Evolutionary conservation across 169 alveolate genomes (phyloP), one percentile per base, ranked within the genome.

Genomic region (Plasmodium gallinaceum): DNA sequence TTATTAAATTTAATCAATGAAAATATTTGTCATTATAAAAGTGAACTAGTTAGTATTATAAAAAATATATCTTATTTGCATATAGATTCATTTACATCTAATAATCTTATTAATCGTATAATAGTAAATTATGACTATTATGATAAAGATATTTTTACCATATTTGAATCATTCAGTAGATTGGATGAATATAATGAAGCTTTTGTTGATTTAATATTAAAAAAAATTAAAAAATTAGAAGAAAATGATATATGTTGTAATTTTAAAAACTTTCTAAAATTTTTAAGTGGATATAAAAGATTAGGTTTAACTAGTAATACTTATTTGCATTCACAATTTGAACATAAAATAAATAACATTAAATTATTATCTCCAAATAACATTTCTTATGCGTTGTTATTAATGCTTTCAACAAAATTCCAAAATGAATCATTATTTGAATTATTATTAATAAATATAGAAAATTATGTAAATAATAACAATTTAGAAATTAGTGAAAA

Each of bases 301-400:
- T 54, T 80, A 80, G 65, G 65, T 24, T 46, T 80, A 68, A 43
- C 66, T 20, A 52, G 66, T 14, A 42, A 66, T 57, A 80, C 85
- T n/a, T 80, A 68, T 46, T 54, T 80, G 66, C 90, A 80, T 57
- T 1, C 62, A n/a, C 85, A 80, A 57, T 68, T 80, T 54, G 90
- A 80, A 51, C 65, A 80, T 52, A 80, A 80, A 69, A 68, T 80
- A 12, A 57, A 80, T 62, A 52, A 80, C 20, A 80, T 80, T 4
- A 80, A 68, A 52, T 32, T 42, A 16, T 18, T 80, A 10, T 71
- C 90, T 16, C 90, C 85, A 18, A 46, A 54, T n/a, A 80, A 80
- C 39, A 68, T 80, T 45, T 80, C 90, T 16, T 80, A 80, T 69
- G 58, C 66, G 5, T 64, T 80, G 5, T 62, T 80, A 8, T 22